Base-by-base conservation (phyloP, 768 basidiomycete species). In the Boletus huronensis region DNA sequence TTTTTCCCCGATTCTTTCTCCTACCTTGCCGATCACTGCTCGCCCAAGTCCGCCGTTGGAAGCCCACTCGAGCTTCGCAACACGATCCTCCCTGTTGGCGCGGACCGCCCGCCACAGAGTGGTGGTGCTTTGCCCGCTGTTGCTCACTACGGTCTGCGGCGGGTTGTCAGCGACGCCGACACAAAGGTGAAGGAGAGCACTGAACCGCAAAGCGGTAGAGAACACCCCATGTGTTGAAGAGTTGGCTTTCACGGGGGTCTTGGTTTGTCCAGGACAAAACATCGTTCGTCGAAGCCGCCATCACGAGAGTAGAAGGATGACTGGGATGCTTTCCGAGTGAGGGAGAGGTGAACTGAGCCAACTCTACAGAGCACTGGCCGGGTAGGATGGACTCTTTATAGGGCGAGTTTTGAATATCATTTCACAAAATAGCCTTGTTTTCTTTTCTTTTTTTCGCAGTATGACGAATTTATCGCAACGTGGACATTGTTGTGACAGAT, bases 1-100 rank as follows among this genome's bases (percentile, higher is more conserved):
- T 54, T 56, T 17, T 39, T 19, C 43, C 46, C 58, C 42, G 48
- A 48, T 58, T 28, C 50, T 54, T 53, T 50, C 62, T 68, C 66
- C 52, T 59, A 89, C 90, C 79, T 91, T 92, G 65, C 91, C 90
- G 65, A 93, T 88, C 56, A 88, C 78, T 63, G 90, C 85, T 64
- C 90, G 88, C 57, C 90, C 90, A 48, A 93, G 84, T 53, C 87
- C 85, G 57, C 90, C 90, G 60, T 82, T 90, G 45, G 85, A 75
- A 52, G 87, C 81, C 90, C 90, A 93, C 72, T 93, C 91, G 50
- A 93, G 82, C 74, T 85, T 90, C 59, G 90, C 90, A 65, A 92
- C 85, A 42, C 89, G 85, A 70, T 93, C 90, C 74, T 92, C 90
- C 68, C 87, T 90, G 75, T 87, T 89, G 54, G 87, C 79, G 48